Percentiles rank a stretch among this genome's conserved stretches.
Evolutionary conservation across 768 basidiomycete genomes (phyloP).

Genomic region (Tylopilus vinaceipallidus): DNA sequence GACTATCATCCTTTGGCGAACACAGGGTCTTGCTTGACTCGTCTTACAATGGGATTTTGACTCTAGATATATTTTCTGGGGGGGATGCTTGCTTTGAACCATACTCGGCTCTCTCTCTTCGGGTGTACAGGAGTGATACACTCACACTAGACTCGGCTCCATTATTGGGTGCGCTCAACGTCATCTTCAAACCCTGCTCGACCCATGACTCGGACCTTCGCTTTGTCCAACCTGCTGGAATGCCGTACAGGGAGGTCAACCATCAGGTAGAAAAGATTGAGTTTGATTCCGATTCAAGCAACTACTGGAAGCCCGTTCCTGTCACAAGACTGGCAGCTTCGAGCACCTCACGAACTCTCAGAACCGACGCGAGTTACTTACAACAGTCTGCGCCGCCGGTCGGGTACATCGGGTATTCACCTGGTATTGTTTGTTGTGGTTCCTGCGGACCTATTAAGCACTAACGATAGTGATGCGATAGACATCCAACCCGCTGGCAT

Average conservation of each 20-base stretch:
- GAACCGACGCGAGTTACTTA: neutral
- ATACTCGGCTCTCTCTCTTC: constrained; percentile 3
- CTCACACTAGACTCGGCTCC: neutral
- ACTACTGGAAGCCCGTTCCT: neutral
- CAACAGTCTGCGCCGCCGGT: neutral
- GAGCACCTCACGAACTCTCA: neutral
- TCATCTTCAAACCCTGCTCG: constrained; percentile 10
- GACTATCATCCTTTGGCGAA: neutral
- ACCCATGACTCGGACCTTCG: constrained; percentile 14
- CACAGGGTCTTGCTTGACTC: neutral
- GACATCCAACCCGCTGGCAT: constrained; percentile 9
- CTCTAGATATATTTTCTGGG: neutral
- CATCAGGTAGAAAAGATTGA: neutral
- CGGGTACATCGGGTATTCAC: neutral
- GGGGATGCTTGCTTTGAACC: neutral
- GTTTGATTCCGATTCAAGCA: too few species aligned
- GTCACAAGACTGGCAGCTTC: neutral
- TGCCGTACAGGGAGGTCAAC: neutral
- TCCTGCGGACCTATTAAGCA: too few species aligned
- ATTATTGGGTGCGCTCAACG: constrained; percentile 10
- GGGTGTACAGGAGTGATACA: neutral
- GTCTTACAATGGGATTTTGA: constrained; percentile 4
- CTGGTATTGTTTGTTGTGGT: neutral
- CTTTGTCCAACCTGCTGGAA: constrained; percentile 6
- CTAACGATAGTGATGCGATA: neutral